Evolutionary conservation across 75 land plant genomes (phyloP).

Genomic region (Azolla pinnata): DNA sequence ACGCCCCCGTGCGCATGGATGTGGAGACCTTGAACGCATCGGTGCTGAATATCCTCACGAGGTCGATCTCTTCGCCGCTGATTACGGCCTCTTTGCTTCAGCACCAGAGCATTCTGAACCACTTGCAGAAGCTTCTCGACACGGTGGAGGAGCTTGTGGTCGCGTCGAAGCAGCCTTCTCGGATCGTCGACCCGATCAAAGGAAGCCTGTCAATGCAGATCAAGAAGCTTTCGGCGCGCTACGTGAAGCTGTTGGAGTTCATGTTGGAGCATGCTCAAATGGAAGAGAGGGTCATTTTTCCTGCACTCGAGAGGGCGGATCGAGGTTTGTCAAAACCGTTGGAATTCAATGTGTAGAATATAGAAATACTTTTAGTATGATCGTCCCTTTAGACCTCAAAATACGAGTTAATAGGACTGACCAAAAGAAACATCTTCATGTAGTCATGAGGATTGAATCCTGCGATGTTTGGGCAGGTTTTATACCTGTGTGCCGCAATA

Average conservation of each 20-base stretch:
- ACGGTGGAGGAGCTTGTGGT: slow-evolving; percentile 45
- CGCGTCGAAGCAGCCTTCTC: slow-evolving; percentile 15
- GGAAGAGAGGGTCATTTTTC: slow-evolving; percentile 80
- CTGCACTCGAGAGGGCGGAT: slow-evolving; percentile 51
- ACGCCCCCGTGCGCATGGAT: slow-evolving; percentile 24
- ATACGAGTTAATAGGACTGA: no score
- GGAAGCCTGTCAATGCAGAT: slow-evolving; percentile 39
- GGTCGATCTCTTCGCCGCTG: slow-evolving; percentile 30
- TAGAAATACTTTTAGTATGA: no score
- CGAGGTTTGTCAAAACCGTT: slow-evolving; percentile 58
- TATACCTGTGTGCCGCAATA: no score
- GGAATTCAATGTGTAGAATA: no score
- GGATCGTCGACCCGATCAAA: slow-evolving; percentile 19
- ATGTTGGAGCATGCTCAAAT: slow-evolving; percentile 89
- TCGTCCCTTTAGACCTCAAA: no score
- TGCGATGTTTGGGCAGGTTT: no score
- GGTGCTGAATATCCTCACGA: slow-evolving; percentile 15
- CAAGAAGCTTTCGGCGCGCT: slow-evolving; percentile 38
- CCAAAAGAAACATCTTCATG: no score
- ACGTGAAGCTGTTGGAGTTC: slow-evolving; percentile 45
- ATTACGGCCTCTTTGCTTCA: slow-evolving; percentile 41
- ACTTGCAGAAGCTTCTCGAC: slow-evolving; percentile 50
- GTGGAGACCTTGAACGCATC: slow-evolving; percentile 14
- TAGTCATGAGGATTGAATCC: no score
- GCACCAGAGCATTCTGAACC: slow-evolving; percentile 60